Base-by-base conservation (phyloP, 2,329 filamentous ascomycete genomes). In the Paecilomyces sp. region DNA sequence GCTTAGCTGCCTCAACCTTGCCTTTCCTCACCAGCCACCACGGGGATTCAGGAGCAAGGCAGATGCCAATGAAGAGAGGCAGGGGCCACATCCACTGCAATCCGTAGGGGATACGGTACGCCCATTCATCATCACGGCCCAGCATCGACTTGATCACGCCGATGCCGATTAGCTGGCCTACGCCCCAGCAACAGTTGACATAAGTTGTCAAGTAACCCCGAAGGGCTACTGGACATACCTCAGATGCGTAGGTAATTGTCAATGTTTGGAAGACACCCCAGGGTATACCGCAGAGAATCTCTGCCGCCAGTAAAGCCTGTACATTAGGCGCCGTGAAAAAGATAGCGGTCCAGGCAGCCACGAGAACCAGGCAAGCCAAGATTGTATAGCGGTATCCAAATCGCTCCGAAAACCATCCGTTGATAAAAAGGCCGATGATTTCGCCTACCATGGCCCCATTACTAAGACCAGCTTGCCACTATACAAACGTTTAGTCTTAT, bases 41-140 rank as follows among this genome's bases (percentile, higher is more conserved):
- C 0, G 80, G 80, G 1, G 79, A 81, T 64, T 82, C 80, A 1
- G 80, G 80, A 1, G 80, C 80, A 30, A 81, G 67, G n/a, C 69
- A 69, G 25, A 81, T 77, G 2, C 75, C 79, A 58, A 81, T 68
- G 41, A 79, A 71, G 3, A 82, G 71, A 2, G 80, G 80, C 41
- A 81, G 63, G 1, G 80, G 80, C 80, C 80, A 82, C 75, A 81
- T 81, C 80, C 80, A 81, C 64, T 83, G 80, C 25, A 83, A 63
- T 3, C 75, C 76, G 62, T 81, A 83, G 0, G 80, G 80, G 59
- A 83, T 81, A 1, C 79, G 73, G 66, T 81, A 83, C 2, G 80
- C 75, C 80, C 80, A 82, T 63, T 82, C 67, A 58, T 80, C 80
- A 1, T 69, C 58, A 28, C 80, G 71, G 24, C 68, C 66, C 18